Percentiles rank a stretch among this genome's conserved stretches.
Conservation (phyloP, 2,329 filamentous ascomycete species). For the Talaromyces pinophilus region DNA sequence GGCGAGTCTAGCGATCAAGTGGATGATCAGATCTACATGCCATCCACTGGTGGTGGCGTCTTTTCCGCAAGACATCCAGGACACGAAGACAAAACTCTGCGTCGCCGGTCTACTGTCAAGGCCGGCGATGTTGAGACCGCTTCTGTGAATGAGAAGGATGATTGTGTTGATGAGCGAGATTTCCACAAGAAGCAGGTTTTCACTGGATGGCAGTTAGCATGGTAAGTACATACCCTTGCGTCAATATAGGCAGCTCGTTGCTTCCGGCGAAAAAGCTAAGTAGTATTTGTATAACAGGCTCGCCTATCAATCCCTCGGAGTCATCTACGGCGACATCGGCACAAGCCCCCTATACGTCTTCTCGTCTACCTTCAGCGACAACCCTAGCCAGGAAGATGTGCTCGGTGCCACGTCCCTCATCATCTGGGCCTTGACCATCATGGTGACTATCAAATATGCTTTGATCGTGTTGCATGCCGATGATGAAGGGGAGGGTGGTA, state of each 20-base stretch:
- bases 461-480: slow-evolving; percentile 56
- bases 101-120: slow-evolving; percentile 10
- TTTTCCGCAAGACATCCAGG: slow-evolving; percentile 5
- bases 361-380: slow-evolving; percentile 54
- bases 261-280: neutral
- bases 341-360: slow-evolving; percentile 61
- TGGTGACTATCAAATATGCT: slow-evolving; percentile 61
- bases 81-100: neutral
- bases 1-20: slow-evolving; percentile 4
- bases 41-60: slow-evolving; percentile 18
- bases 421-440: slow-evolving; percentile 57
- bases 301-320: slow-evolving; percentile 58
- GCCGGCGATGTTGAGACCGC: slow-evolving; percentile 8
- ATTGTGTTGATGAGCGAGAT: slow-evolving; percentile 16
- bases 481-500: slow-evolving; percentile 61
- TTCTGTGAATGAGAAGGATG: slow-evolving; percentile 14
- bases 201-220: slow-evolving; percentile 14
- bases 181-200: slow-evolving; percentile 19
- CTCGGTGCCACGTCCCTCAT: slow-evolving; percentile 58
- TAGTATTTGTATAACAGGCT: slow-evolving; percentile 35
- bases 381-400: slow-evolving; percentile 50
- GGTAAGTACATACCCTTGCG: neutral
- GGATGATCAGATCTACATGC: slow-evolving; percentile 11
- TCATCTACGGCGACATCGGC: slow-evolving; percentile 63
- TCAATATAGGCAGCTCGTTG: neutral